phyloP scores from a whole-genome alignment of 192 early-diverging fungal genomes.

The Phlyctochytrium planicorne region DNA sequence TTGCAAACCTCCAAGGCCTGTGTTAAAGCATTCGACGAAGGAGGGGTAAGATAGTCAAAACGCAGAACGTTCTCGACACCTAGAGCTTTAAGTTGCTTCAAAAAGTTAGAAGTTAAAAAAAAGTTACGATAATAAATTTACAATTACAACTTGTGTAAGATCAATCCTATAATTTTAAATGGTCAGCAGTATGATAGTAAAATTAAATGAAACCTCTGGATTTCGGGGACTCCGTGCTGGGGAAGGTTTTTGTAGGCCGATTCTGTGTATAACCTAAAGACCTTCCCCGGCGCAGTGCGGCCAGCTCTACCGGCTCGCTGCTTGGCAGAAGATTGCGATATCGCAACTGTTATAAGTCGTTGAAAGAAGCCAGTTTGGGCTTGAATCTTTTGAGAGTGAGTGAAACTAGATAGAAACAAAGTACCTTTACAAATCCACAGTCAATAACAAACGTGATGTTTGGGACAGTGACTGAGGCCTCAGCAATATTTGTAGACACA shows the following conservation, averaged over 20 bases:
- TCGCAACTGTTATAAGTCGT: slow-evolving; percentile 38
- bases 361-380: slow-evolving; percentile 35
- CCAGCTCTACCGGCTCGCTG: slow-evolving; percentile 52
- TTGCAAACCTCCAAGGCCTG: slow-evolving; percentile 60
- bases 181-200: not conserved
- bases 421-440: slow-evolving; percentile 73
- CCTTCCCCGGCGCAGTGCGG: slow-evolving; percentile 50
- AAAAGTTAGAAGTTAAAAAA: not conserved
- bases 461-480: slow-evolving; percentile 76
- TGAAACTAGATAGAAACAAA: slow-evolving; percentile 25
- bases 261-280: slow-evolving; percentile 53
- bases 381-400: not conserved
- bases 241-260: slow-evolving; percentile 28
- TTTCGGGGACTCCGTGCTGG: slow-evolving; percentile 44
- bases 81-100: slow-evolving; percentile 68
- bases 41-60: slow-evolving; percentile 77
- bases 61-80: slow-evolving; percentile 78
- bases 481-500: slow-evolving; percentile 88
- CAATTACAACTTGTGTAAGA: not conserved
- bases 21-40: slow-evolving; percentile 69
- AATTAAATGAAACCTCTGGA: slow-evolving; percentile 43
- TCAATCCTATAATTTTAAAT: not conserved
- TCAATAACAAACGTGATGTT: slow-evolving; percentile 79
- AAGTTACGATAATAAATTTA: not conserved
- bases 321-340: slow-evolving; percentile 44